These are phyloP conservation scores for Maudiozyma barnettii DNA, from an alignment of 805 yeast species.

Conservation along the genomic window DNA sequence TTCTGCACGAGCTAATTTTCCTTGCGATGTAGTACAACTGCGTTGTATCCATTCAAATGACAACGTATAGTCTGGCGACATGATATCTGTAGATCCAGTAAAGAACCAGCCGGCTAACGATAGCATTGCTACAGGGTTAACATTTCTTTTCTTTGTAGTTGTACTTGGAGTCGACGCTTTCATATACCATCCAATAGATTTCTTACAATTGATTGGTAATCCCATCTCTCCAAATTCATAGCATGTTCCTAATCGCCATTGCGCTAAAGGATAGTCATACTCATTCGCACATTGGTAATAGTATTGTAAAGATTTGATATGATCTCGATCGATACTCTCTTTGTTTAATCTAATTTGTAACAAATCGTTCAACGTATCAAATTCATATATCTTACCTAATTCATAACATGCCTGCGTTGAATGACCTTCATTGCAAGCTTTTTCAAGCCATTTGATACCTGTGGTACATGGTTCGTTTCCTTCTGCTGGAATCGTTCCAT, in stretches of 20 bases:
- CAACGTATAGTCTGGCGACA: slow-evolving; percentile 49
- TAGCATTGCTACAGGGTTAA: slow-evolving; percentile 55
- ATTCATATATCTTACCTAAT: slow-evolving; percentile 46
- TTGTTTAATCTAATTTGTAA: slow-evolving; percentile 10
- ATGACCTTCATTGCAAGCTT: slow-evolving; percentile 32
- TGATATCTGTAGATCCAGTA: slow-evolving; percentile 51
- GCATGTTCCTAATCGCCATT: slow-evolving; percentile 59
- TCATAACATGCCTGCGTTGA: slow-evolving; percentile 51
- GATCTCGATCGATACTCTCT: slow-evolving; percentile 18
- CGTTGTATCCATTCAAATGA: slow-evolving; percentile 59
- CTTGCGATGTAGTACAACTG: slow-evolving; percentile 38
- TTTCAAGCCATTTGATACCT: slow-evolving; percentile 43
- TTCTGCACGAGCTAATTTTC: slow-evolving; percentile 52
- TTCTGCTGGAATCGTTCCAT: slow-evolving; percentile 10
- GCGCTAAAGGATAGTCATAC: slow-evolving; percentile 56
- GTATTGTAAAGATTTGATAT: slow-evolving; percentile 38
- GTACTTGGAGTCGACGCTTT: slow-evolving; percentile 39
- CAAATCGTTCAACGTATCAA: slow-evolving; percentile 27
- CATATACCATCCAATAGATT: slow-evolving; percentile 66
- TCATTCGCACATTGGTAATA: slow-evolving; percentile 49
- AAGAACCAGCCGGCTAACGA: slow-evolving; percentile 72
- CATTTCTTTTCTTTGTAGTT: slow-evolving; percentile 30
- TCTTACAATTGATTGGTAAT: slow-evolving; percentile 42
- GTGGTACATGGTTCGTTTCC: slow-evolving; percentile 26
- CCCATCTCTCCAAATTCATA: slow-evolving; percentile 61